Percentiles rank a stretch among this genome's conserved stretches.
Conservation (phyloP, 163 green algal genomes). For the Scenedesmus sp. region DNA sequence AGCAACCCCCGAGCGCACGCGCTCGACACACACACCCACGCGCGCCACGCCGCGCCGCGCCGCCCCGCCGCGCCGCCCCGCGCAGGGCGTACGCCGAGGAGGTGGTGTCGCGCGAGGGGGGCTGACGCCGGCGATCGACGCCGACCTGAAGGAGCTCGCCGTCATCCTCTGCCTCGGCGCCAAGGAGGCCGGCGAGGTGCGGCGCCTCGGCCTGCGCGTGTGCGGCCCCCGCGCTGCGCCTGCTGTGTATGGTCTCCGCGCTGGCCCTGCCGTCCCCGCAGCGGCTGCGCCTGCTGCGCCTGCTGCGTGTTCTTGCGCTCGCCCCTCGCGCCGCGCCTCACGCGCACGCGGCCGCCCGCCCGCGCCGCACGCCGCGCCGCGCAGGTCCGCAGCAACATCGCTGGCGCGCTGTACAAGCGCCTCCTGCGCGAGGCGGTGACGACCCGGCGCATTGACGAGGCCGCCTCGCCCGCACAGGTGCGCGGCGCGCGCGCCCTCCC, state of each 20-base stretch:
- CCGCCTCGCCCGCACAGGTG: conserved; percentile 85
- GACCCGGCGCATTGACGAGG: conserved; percentile 79
- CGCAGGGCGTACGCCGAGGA: conserved; percentile 76
- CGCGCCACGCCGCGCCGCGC: too few species aligned
- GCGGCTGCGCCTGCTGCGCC: not conserved
- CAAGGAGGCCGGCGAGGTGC: conserved; percentile 71
- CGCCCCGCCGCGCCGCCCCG: too few species aligned
- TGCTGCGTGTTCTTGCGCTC: not conserved
- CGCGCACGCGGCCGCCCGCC: too few species aligned
- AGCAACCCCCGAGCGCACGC: too few species aligned
- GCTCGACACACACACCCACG: too few species aligned
- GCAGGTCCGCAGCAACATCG: conserved; percentile 71
- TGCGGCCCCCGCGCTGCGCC: not conserved
- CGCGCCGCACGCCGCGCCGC: too few species aligned
- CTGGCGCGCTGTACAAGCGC: conserved; percentile 66
- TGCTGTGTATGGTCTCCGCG: not conserved
- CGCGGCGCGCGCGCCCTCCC: not conserved
- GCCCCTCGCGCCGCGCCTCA: too few species aligned
- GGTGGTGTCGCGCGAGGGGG: conserved; percentile 48
- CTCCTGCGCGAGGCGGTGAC: conserved; percentile 81
- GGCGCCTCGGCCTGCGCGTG: too few species aligned
- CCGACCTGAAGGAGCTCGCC: conserved; percentile 74
- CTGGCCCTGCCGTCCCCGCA: not conserved
- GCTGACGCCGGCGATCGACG: conserved; percentile 59
- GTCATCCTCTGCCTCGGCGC: conserved; percentile 79